phyloP scores from a whole-genome alignment of 176 grass and related monocot species.

The Bothriochloa decipiens region DNA sequence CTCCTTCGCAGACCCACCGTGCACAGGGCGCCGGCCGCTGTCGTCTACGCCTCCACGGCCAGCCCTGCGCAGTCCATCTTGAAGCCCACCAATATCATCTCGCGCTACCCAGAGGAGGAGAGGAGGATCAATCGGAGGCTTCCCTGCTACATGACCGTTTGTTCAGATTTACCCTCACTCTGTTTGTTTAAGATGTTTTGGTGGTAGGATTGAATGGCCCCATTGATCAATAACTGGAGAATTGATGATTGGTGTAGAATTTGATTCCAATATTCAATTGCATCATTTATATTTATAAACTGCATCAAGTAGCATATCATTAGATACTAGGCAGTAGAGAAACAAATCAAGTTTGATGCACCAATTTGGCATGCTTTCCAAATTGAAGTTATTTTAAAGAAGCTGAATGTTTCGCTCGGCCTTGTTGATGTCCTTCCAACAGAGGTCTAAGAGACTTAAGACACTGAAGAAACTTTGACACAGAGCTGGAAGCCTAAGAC shows the following conservation, averaged over 20 bases:
- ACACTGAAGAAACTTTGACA: background rate
- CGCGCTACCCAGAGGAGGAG: too few species aligned
- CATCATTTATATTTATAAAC: conserved; percentile 40
- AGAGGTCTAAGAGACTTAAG: background rate
- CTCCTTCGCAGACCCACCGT: too few species aligned
- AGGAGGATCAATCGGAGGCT: too few species aligned
- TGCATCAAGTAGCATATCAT: conserved; percentile 43
- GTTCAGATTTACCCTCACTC: too few species aligned
- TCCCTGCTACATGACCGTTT: too few species aligned
- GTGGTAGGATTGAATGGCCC: too few species aligned
- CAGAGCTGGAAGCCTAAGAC: background rate
- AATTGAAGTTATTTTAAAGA: background rate
- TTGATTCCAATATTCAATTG: background rate
- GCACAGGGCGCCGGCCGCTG: too few species aligned
- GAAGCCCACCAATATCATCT: too few species aligned
- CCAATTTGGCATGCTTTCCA: background rate
- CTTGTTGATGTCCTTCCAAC: background rate
- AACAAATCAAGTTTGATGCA: background rate
- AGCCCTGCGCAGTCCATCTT: too few species aligned
- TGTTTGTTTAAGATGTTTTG: too few species aligned
- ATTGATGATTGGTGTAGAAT: background rate
- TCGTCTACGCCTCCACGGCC: too few species aligned
- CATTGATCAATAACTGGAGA: background rate
- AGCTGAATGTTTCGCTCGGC: background rate
- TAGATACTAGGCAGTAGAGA: background rate